Evolutionary conservation across 352 stramenopile genomes (phyloP), one percentile per base, ranked within the genome.

Genomic region (Aphanomyces euteiches): DNA sequence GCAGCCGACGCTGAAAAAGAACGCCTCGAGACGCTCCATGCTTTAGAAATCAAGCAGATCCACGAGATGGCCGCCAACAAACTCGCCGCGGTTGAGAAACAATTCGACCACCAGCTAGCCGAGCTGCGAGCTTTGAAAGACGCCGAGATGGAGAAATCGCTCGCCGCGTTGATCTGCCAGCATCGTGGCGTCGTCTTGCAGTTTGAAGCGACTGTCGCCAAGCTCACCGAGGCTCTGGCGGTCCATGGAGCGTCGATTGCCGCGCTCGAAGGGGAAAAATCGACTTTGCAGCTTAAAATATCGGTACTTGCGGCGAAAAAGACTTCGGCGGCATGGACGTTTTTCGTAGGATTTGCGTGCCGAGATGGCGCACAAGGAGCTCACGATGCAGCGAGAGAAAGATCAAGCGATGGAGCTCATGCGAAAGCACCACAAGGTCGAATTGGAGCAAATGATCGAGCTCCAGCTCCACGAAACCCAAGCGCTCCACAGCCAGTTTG

Each of bases 361-460:
- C 0, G 77, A 88, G 8, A 76, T 75, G n/a, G 58, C 73, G 1
- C 73, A 79, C 17, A 70, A 83, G 37, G 47, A 82, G 17, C 73
- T 67, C 0, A 73, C 80, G 0, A 21, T 84, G 13, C 67, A 65
- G 2, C 58, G 13, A 1, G 73, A 78, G 37, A 88, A 85, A 66
- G 80, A 92, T 45, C n/a, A 37, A 0, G 79, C 87, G 56, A 73
- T 73, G 3, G 60, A 66, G 1, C 67, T 75, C 10, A 72, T 72
- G 4, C 60, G 85, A 19, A 57, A 74, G 41, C 59, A 67, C 39
- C 65, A 71, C 10, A 88, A 89, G 68, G 74, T 75, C 12, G 84
- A 92, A 28, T 80, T 93, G 77, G 81, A 92, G 66, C 82, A 75
- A 0, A 59, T 90, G 2, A 54, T 92, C 43, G 81, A 90, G 50